A percentile compares a stretch with the other conserved stretches of the same genome.
Evolutionary conservation across 139 green algal genomes (phyloP).

Genomic region (Limnomonas spitsbergensis): DNA sequence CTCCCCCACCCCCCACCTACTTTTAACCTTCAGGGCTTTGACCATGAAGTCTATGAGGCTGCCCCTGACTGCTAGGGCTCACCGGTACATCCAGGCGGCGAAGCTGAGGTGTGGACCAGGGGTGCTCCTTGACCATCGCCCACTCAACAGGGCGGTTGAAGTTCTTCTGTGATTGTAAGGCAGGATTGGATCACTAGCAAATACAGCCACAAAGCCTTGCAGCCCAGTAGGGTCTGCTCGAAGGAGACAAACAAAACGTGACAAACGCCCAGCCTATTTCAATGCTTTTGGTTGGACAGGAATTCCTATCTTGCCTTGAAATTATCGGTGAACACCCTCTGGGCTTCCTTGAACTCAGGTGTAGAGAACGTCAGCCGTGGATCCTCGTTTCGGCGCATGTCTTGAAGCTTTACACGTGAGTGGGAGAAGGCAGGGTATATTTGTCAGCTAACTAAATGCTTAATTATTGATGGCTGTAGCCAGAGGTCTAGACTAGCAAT

Average conservation of each 20-base stretch:
- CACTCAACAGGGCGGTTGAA: slow-evolving; percentile 89
- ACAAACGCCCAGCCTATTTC: too few relatives aligned
- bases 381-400: slow-evolving; percentile 81
- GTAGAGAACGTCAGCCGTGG: slow-evolving; percentile 89
- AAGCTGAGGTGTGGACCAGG: slow-evolving; percentile 77
- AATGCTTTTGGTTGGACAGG: too few relatives aligned
- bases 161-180: slow-evolving; percentile 87
- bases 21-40: too few relatives aligned
- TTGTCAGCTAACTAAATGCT: background rate
- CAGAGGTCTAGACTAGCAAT: background rate
- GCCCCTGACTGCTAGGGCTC: too few relatives aligned
- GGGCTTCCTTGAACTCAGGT: slow-evolving; percentile 91
- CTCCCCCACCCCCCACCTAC: too few relatives aligned
- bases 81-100: slow-evolving; percentile 67
- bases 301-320: too few relatives aligned
- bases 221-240: too few relatives aligned
- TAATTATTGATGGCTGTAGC: background rate
- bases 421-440: background rate
- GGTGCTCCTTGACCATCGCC: slow-evolving; percentile 81
- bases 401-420: slow-evolving; percentile 64
- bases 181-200: too few relatives aligned
- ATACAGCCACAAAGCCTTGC: too few relatives aligned
- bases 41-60: too few relatives aligned
- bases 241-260: too few relatives aligned
- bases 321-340: slow-evolving; percentile 82